Percentiles rank a stretch among this genome's conserved stretches.
Evolutionary conservation across 495 filamentous ascomycete species (phyloP).

Genomic region (Hyaloscypha finlandica): DNA sequence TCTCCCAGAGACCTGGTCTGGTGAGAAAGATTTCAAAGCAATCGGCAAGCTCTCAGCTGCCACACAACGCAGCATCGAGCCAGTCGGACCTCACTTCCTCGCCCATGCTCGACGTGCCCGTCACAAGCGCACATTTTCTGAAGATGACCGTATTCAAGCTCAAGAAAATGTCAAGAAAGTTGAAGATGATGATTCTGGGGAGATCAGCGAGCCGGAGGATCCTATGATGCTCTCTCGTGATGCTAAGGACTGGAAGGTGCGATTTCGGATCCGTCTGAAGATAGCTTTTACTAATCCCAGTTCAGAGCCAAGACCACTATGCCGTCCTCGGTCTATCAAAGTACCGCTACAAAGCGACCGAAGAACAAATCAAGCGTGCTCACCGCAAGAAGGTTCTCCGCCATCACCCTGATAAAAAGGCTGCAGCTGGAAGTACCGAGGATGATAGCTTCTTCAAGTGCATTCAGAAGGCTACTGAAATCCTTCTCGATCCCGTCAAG

Average conservation of each 20-base stretch:
- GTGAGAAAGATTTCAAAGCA: slow-evolving; percentile 89
- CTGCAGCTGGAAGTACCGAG: slow-evolving; percentile 80
- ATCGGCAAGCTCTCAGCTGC: slow-evolving; percentile 68
- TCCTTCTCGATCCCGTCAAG: slow-evolving; percentile 88
- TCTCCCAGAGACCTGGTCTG: slow-evolving; percentile 80
- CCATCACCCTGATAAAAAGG: slow-evolving; percentile 99
- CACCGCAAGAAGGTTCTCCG: slow-evolving; percentile 99
- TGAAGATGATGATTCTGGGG: slow-evolving; percentile 85
- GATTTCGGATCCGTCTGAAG: slow-evolving; percentile 10
- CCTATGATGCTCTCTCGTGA: slow-evolving; percentile 86
- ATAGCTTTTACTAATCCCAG: slow-evolving; percentile 30
- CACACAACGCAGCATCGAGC: slow-evolving; percentile 84
- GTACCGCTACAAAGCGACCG: slow-evolving; percentile 88
- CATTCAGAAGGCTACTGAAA: slow-evolving; percentile 96
- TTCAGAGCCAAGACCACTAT: slow-evolving; percentile 93
- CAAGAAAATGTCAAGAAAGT: slow-evolving; percentile 93
- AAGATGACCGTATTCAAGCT: slow-evolving; percentile 96
- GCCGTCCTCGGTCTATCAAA: slow-evolving; percentile 91
- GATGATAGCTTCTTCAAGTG: slow-evolving; percentile 99
- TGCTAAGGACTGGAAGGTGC: slow-evolving; percentile 99
- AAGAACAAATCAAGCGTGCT: slow-evolving; percentile 97
- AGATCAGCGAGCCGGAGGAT: slow-evolving; percentile 92
- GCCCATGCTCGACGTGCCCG: slow-evolving; percentile 95
- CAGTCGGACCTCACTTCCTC: slow-evolving; percentile 95
- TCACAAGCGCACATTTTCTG: slow-evolving; percentile 96